Evolutionary conservation across 2,329 filamentous ascomycete genomes (phyloP).

Genomic region (Claviceps maximensis): DNA sequence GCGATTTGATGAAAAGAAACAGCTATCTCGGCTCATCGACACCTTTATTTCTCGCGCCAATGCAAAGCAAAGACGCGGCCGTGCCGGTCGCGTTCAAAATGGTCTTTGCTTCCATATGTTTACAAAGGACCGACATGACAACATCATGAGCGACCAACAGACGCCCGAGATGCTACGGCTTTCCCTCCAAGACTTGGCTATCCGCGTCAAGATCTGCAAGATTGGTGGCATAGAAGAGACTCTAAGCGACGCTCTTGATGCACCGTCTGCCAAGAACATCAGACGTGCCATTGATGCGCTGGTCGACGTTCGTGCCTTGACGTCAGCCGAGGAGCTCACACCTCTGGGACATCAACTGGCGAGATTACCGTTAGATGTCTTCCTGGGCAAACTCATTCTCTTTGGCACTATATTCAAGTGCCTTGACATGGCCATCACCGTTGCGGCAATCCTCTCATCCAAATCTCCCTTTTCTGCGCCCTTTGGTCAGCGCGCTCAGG

Average conservation of each 20-base stretch:
- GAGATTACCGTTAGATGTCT: constrained; percentile 81
- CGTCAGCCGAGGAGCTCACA: constrained; percentile 68
- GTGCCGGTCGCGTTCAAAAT: constrained; percentile 89
- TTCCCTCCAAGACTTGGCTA: constrained; percentile 86
- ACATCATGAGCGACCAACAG: constrained; percentile 77
- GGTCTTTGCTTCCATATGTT: constrained; percentile 95
- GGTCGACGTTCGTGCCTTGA: constrained; percentile 84
- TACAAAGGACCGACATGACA: constrained; percentile 78
- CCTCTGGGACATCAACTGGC: constrained; percentile 77
- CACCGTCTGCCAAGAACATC: constrained; percentile 84
- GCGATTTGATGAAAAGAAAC: constrained; percentile 86
- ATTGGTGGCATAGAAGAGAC: constrained; percentile 88
- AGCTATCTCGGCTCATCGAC: constrained; percentile 81
- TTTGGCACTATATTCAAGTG: constrained; percentile 80
- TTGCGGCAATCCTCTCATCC: constrained; percentile 84
- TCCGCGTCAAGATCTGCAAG: constrained; percentile 95
- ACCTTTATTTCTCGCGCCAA: constrained; percentile 93
- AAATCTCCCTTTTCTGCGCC: constrained; percentile 88
- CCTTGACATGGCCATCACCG: constrained; percentile 79
- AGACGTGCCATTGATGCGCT: constrained; percentile 84
- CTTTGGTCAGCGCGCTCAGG: constrained; percentile 70
- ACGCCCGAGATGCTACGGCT: constrained; percentile 92
- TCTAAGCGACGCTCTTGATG: constrained; percentile 74
- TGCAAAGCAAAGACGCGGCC: constrained; percentile 84
- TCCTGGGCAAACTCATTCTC: constrained; percentile 84